These are phyloP conservation scores for Penicillium malachiteum DNA, from an alignment of 495 filamentous ascomycete species.

Conservation along the genomic window DNA sequence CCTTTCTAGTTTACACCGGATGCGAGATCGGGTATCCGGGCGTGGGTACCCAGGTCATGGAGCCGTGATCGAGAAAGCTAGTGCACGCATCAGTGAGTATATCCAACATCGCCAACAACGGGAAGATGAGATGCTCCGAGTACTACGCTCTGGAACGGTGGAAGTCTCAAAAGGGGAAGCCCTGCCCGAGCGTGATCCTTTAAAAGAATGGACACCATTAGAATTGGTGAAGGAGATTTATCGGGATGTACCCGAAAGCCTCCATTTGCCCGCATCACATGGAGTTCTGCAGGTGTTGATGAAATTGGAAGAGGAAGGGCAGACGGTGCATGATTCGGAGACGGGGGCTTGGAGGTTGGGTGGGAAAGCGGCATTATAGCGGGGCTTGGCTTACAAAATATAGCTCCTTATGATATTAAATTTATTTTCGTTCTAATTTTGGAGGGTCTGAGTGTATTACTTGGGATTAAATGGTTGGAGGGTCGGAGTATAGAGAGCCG, in stretches of 20 bases:
- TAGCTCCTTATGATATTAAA: not conserved
- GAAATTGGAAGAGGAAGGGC: constrained; percentile 69
- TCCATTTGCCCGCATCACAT: constrained; percentile 70
- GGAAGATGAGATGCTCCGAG: constrained; percentile 76
- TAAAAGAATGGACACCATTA: constrained; percentile 61
- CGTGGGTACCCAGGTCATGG: constrained; percentile 91
- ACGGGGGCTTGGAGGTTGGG: constrained; percentile 55
- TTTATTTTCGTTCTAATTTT: not conserved
- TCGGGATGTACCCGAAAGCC: constrained; percentile 66
- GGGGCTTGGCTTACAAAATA: not conserved
- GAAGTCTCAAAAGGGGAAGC: constrained; percentile 32
- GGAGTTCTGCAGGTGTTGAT: constrained; percentile 67
- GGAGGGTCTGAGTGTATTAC: not conserved
- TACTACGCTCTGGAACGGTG: constrained; percentile 49
- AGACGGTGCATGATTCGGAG: constrained; percentile 45
- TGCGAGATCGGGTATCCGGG: constrained; percentile 62
- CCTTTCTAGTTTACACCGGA: constrained; percentile 67
- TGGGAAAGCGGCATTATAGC: constrained; percentile 27
- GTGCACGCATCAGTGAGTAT: constrained; percentile 70
- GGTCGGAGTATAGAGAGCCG: too few species aligned
- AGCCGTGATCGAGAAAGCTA: constrained; percentile 65
- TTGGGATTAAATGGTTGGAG: not conserved
- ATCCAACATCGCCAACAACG: constrained; percentile 75
- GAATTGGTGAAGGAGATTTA: constrained; percentile 88
- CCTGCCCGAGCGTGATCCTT: constrained; percentile 23